phyloP scores from a whole-genome alignment of 1,284 basidiomycete species.

The Ganoderma multipileum region DNA sequence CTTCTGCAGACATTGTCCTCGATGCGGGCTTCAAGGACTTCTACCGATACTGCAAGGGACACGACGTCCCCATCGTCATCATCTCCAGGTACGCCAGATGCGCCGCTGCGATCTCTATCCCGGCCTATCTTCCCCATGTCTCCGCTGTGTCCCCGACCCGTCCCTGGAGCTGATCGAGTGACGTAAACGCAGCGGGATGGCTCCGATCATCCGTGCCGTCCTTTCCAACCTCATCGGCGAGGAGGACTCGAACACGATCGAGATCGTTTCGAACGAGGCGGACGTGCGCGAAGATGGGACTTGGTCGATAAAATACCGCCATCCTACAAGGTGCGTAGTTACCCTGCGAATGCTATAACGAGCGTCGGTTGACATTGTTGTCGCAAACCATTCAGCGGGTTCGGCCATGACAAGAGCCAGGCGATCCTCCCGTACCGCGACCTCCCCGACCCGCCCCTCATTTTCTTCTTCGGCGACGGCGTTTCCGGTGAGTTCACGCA shows the following conservation, averaged over 20 bases:
- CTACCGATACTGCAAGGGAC: conserved; percentile 78
- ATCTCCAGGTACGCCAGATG: conserved; percentile 78
- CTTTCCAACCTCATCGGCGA: conserved; percentile 81
- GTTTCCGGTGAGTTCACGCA: conserved; percentile 74
- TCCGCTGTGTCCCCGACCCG: neutral
- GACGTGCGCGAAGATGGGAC: conserved; percentile 67
- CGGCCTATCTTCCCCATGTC: neutral
- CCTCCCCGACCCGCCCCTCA: conserved; percentile 73
- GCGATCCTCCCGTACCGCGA: conserved; percentile 88
- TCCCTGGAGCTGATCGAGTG: neutral
- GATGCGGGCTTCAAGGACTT: conserved; percentile 91
- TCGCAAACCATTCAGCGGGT: conserved; percentile 56
- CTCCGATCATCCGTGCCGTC: conserved; percentile 88
- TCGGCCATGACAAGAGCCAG: conserved; percentile 93
- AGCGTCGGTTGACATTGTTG: neutral
- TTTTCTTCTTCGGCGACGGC: conserved; percentile 97
- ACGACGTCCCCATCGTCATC: conserved; percentile 88
- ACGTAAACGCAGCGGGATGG: conserved; percentile 76
- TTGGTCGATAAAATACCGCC: conserved; percentile 89
- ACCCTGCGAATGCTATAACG: neutral
- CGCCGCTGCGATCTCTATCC: neutral
- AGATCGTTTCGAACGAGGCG: conserved; percentile 92
- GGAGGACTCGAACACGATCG: conserved; percentile 76
- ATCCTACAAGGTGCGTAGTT: conserved; percentile 76
- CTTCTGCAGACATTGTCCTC: conserved; percentile 73